Base-by-base conservation (phyloP, 2,329 filamentous ascomycete species). In the Chalara sp. region DNA sequence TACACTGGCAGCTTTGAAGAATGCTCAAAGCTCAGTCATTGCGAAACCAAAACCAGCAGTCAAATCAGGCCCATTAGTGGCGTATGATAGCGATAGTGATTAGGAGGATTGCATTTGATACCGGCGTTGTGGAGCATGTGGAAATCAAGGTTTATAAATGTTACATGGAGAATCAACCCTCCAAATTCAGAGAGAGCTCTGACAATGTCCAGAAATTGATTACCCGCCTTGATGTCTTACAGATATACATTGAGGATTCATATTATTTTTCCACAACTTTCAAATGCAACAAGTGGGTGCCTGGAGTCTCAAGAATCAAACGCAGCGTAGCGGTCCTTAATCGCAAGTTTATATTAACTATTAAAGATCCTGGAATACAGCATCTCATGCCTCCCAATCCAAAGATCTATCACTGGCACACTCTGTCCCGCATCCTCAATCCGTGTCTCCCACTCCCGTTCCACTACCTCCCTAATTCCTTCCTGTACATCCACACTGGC, bases 11-110 rank as follows among this genome's bases (percentile, higher is more conserved):
- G 89, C 89, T 2, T 69, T 99, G 51, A 84, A 84, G 63, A 71
- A 72, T 55, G 72, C 76, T 49, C 74, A 76, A 57, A 72, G 80
- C 4, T 67, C 76, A 6, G 72, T 81, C 40, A 65, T 70, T 37
- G 68, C 74, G 44, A 74, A 75, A 60, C 58, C 67, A 46, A 73
- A 78, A 41, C 76, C 81, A 48, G 68, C 77, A 7, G 70, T 76
- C 31, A 70, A 80, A 31, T 68, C 79, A 13, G 89, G 88, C 1
- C 87, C 89, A 6, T 71, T 97, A 57, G 93, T 96, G 21, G 87
- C 79, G 30, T 99, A 99, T 63, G 90, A 84, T 50, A 96, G 89
- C 67, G 90, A 95, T 69, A 87, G 90, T 65, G 91, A 96, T 61
- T 63, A 54, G 50, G 21, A 21, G 21, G 21, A 21, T 21, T 21